A percentile compares a stretch with the other conserved stretches of the same genome.
phyloP scores from a whole-genome alignment of 768 basidiomycete genomes.

The Exsudoporus frostii region DNA sequence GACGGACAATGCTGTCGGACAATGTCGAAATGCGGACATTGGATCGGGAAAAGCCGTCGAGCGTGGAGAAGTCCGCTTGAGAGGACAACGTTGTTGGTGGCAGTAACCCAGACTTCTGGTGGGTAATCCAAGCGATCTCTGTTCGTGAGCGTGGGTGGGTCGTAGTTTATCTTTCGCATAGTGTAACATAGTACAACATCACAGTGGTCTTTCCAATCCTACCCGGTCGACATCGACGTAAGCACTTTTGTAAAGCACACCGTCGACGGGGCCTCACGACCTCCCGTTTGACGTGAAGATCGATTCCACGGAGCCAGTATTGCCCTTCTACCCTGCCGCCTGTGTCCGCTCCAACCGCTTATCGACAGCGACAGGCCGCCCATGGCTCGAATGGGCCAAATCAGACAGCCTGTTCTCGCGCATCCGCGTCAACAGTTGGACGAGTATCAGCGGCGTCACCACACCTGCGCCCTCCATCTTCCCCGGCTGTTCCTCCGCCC shows the following conservation, averaged over 20 bases:
- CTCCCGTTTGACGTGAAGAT: not conserved
- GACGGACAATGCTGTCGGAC: not conserved
- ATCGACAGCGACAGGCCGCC: constrained; percentile 57
- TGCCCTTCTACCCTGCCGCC: constrained; percentile 44
- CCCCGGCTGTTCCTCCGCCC: constrained; percentile 14
- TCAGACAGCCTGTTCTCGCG: constrained; percentile 61
- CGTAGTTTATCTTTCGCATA: not conserved
- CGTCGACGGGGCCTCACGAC: not conserved
- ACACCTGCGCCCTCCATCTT: constrained; percentile 18
- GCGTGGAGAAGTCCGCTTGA: not conserved
- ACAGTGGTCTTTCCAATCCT: not conserved
- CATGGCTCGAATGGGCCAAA: constrained; percentile 46
- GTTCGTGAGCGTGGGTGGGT: not conserved
- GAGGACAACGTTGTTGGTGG: no score
- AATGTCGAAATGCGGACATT: constrained; percentile 1
- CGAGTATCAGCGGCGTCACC: constrained; percentile 59
- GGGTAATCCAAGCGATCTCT: not conserved
- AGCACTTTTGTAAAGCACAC: not conserved
- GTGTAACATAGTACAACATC: not conserved
- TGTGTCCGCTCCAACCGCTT: constrained; percentile 73
- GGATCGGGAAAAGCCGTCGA: not conserved
- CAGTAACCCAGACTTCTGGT: not conserved
- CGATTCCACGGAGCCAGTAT: not conserved
- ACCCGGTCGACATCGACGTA: not conserved
- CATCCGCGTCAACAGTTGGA: constrained; percentile 60